phyloP scores from a whole-genome alignment of 805 yeast genomes.

The Brettanomyces nanus region DNA sequence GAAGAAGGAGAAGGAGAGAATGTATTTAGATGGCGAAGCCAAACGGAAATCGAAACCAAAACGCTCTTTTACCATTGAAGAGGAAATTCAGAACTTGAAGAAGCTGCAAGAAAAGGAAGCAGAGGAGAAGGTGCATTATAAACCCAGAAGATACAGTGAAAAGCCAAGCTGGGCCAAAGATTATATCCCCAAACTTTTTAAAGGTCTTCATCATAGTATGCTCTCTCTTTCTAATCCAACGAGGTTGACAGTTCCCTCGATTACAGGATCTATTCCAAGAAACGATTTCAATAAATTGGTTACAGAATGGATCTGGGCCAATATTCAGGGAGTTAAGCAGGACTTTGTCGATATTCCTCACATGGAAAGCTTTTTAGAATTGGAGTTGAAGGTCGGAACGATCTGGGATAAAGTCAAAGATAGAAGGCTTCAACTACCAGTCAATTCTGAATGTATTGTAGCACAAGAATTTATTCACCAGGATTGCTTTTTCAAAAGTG shows the following conservation, averaged over 20 bases:
- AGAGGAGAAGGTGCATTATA: slow-evolving; percentile 17
- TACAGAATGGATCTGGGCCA: slow-evolving; percentile 86
- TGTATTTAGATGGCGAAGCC: slow-evolving; percentile 9
- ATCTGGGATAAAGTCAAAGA: slow-evolving; percentile 59
- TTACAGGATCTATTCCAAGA: slow-evolving; percentile 69
- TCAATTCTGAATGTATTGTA: slow-evolving; percentile 58
- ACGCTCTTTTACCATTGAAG: slow-evolving; percentile 11
- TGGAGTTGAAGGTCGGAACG: slow-evolving; percentile 69
- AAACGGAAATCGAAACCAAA: slow-evolving; percentile 4
- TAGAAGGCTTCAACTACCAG: slow-evolving; percentile 54
- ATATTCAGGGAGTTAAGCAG: slow-evolving; percentile 56
- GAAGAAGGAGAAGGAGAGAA: slow-evolving; percentile 5
- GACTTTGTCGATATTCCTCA: slow-evolving; percentile 28
- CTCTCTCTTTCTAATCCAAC: slow-evolving; percentile 10
- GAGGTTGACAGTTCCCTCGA: slow-evolving; percentile 32
- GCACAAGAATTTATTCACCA: slow-evolving; percentile 40
- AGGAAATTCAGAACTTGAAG: slow-evolving; percentile 20
- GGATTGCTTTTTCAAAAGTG: slow-evolving; percentile 54
- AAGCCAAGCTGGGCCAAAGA: slow-evolving; percentile 85
- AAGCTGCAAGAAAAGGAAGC: slow-evolving; percentile 22
- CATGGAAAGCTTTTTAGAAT: slow-evolving; percentile 48
- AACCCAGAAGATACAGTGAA: slow-evolving; percentile 53
- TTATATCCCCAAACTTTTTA: slow-evolving; percentile 39
- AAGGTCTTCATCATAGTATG: slow-evolving; percentile 1
- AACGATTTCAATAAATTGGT: slow-evolving; percentile 76